Percentiles rank a stretch among this genome's conserved stretches.
phyloP scores from a whole-genome alignment of 306 rosid species.

The Echinosophora koreensis region DNA sequence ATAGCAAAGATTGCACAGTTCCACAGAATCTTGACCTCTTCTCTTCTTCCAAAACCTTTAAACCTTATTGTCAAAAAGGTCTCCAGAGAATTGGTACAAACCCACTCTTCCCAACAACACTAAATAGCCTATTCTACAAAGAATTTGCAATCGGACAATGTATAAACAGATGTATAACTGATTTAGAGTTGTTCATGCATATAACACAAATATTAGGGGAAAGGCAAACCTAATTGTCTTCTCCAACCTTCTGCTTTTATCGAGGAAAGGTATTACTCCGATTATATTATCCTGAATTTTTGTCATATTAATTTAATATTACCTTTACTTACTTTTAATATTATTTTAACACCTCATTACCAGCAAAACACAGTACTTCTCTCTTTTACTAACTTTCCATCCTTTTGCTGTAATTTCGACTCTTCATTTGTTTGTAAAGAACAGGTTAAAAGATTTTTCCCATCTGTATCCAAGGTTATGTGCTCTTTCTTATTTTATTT shows the following conservation, averaged over 20 bases:
- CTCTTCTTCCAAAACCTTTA: neutral
- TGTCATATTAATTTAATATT: neutral
- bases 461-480: neutral
- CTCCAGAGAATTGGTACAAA: neutral
- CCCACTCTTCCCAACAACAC: neutral
- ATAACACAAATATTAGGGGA: too few relatives aligned
- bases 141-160: neutral
- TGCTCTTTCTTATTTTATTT: neutral
- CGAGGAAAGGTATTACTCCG: neutral
- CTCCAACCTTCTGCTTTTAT: neutral
- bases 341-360: neutral
- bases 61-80: neutral
- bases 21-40: neutral
- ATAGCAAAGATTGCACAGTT: neutral
- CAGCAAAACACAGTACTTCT: neutral
- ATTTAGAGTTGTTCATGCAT: too few relatives aligned
- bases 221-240: neutral
- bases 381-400: conserved; percentile 14
- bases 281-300: neutral
- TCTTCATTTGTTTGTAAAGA: conserved; percentile 5
- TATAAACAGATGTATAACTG: too few relatives aligned
- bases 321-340: too few relatives aligned
- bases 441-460: neutral
- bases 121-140: neutral
- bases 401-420: neutral